Percentiles rank a stretch among this genome's conserved stretches.
These are phyloP conservation scores for Chalaropsis thielavioides DNA, from an alignment of 2,329 filamentous ascomycete species.

Conservation along the genomic window DNA sequence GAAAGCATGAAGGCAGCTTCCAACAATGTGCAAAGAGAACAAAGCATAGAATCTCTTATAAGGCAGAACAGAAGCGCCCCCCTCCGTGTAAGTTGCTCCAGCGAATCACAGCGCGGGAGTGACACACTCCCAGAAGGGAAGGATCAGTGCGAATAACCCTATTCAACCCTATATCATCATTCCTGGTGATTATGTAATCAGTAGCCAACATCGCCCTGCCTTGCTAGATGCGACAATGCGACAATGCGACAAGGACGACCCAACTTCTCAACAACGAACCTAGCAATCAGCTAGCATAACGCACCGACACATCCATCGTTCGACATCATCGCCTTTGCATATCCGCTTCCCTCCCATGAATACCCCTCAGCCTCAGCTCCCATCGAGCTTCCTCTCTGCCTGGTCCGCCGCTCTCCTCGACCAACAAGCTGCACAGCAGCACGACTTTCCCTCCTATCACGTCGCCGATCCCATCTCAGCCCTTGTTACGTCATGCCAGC, in stretches of 20 bases:
- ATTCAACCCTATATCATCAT: neutral
- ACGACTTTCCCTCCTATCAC: conserved; percentile 37
- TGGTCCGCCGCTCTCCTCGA: conserved; percentile 11
- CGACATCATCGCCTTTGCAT: neutral
- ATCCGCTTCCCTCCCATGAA: neutral
- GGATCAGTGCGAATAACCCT: neutral
- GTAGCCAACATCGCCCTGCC: neutral
- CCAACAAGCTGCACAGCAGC: conserved; percentile 24
- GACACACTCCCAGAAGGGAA: neutral
- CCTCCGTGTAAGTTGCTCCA: neutral
- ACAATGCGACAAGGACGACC: neutral
- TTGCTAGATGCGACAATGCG: neutral
- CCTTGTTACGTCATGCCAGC: conserved; percentile 35
- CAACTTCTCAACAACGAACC: neutral
- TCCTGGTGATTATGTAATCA: neutral
- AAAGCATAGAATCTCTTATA: neutral
- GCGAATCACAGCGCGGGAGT: neutral
- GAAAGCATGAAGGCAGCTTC: neutral
- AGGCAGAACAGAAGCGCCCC: neutral
- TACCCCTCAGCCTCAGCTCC: conserved; percentile 1
- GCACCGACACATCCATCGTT: no score
- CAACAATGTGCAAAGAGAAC: neutral
- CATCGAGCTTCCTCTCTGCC: conserved; percentile 7
- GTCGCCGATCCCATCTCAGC: conserved; percentile 27
- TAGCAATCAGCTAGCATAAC: no score